Percentiles rank a stretch among this genome's conserved stretches.
phyloP scores from a whole-genome alignment of 441 rosid genomes.

The Lepidium campestre region DNA sequence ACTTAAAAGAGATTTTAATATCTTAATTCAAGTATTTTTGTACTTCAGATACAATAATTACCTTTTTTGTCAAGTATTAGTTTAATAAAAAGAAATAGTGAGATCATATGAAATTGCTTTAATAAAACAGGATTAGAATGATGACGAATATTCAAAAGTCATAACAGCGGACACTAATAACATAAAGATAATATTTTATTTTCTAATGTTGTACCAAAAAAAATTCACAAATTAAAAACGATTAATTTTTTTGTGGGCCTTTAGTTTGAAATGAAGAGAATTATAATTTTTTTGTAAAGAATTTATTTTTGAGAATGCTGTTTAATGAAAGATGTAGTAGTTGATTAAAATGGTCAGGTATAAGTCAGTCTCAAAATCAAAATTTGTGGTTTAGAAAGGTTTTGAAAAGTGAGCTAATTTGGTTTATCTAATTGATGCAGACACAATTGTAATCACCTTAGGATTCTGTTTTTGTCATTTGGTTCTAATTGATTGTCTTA shows the following conservation, averaged over 20 bases:
- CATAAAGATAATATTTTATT: background rate
- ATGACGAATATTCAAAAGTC: slow-evolving; percentile 17
- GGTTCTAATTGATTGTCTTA: slow-evolving; percentile 2
- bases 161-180: background rate
- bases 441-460: slow-evolving; percentile 9
- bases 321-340: background rate
- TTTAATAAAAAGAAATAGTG: background rate
- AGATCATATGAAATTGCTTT: slow-evolving; percentile 3
- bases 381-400: background rate
- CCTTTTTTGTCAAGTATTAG: background rate
- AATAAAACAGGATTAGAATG: slow-evolving; percentile 19
- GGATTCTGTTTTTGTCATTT: slow-evolving; percentile 16
- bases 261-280: background rate
- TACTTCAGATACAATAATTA: background rate
- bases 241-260: background rate
- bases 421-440: background rate
- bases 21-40: background rate
- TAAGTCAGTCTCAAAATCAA: background rate
- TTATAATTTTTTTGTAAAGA: background rate
- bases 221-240: background rate
- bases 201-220: background rate
- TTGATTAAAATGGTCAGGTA: background rate
- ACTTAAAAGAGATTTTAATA: background rate
- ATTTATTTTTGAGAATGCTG: background rate
- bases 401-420: background rate